Evolutionary conservation across 805 yeast species (phyloP).

Genomic region (Cyberlindnera xishuangbannaensis): DNA sequence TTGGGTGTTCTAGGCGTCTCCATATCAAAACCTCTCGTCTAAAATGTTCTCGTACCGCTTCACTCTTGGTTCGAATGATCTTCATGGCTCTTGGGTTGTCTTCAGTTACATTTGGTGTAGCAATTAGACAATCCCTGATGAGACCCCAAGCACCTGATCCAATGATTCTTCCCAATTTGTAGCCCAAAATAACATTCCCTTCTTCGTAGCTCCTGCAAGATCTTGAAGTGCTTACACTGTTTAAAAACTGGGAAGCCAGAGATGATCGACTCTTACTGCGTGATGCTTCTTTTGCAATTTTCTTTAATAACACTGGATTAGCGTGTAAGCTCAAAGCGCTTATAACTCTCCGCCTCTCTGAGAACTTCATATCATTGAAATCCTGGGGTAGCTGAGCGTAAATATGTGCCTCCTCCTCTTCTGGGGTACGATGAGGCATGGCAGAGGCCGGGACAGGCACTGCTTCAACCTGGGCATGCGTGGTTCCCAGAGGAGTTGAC

Average conservation of each 20-base stretch:
- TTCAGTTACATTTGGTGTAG: constrained; percentile 19
- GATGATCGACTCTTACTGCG: constrained; percentile 18
- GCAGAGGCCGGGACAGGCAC: constrained; percentile 27
- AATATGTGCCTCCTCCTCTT: constrained; percentile 25
- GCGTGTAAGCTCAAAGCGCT: constrained; percentile 31
- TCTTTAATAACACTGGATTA: constrained; percentile 25
- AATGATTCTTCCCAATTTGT: constrained; percentile 63
- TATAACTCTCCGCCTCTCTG: constrained; percentile 46
- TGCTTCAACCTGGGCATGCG: constrained; percentile 32
- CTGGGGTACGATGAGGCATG: too few relatives aligned
- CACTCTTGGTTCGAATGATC: constrained; percentile 48
- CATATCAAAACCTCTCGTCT: constrained; percentile 71
- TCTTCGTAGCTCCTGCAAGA: constrained; percentile 41
- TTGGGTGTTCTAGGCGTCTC: constrained; percentile 59
- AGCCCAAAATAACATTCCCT: constrained; percentile 62
- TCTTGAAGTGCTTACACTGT: constrained; percentile 10
- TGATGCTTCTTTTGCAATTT: constrained; percentile 24
- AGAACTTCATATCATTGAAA: constrained; percentile 52
- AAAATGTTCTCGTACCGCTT: constrained; percentile 50
- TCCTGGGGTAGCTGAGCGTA: constrained; percentile 40
- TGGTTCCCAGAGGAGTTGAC: constrained; percentile 22
- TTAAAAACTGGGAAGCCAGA: constrained; percentile 25
- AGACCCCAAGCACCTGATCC: constrained; percentile 92
- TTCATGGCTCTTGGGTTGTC: constrained; percentile 47
- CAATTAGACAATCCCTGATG: constrained; percentile 56